Percentiles rank a stretch among this genome's conserved stretches.
These are phyloP conservation scores for Tausonia pullulans DNA, from an alignment of 1,284 basidiomycete genomes.

Conservation along the genomic window DNA sequence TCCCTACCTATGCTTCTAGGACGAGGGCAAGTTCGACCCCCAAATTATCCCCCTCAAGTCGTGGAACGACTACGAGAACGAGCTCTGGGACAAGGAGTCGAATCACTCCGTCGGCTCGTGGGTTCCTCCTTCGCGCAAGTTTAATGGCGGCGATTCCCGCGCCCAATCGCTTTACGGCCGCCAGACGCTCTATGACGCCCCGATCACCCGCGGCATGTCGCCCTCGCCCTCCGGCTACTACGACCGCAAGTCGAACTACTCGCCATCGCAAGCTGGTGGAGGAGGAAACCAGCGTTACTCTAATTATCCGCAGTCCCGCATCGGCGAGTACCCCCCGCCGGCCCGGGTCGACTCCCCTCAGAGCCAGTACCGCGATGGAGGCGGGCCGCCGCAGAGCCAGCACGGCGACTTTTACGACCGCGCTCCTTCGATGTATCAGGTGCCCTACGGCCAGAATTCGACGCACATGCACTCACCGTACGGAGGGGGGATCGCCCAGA, in stretches of 20 bases:
- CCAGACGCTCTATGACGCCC: slow-evolving; percentile 60
- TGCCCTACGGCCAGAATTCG: not conserved
- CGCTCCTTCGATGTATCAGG: not conserved
- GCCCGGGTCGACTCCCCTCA: not conserved
- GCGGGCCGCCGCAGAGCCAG: not conserved
- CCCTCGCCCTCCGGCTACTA: slow-evolving; percentile 8
- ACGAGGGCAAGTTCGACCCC: slow-evolving; percentile 94
- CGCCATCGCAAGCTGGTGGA: slow-evolving; percentile 5
- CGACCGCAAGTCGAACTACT: slow-evolving; percentile 41
- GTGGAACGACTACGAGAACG: slow-evolving; percentile 93
- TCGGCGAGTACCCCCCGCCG: slow-evolving; percentile 15
- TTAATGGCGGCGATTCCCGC: slow-evolving; percentile 54
- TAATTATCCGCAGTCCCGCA: slow-evolving; percentile 44
- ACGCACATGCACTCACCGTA: not conserved
- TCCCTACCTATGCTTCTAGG: slow-evolving; percentile 39
- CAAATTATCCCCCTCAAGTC: slow-evolving; percentile 84
- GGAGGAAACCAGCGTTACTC: slow-evolving; percentile 3
- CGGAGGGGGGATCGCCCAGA: slow-evolving; percentile 12
- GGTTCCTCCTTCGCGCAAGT: slow-evolving; percentile 14
- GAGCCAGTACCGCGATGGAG: not conserved
- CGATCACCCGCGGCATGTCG: not conserved
- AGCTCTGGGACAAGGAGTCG: slow-evolving; percentile 92
- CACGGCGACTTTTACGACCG: slow-evolving; percentile 6
- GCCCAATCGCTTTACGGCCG: slow-evolving; percentile 67
- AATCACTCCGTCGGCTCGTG: slow-evolving; percentile 65